Percentiles rank a stretch among this genome's conserved stretches.
Conservation (phyloP, 495 filamentous ascomycete genomes). For the Symbiotaphrina buchneri region DNA sequence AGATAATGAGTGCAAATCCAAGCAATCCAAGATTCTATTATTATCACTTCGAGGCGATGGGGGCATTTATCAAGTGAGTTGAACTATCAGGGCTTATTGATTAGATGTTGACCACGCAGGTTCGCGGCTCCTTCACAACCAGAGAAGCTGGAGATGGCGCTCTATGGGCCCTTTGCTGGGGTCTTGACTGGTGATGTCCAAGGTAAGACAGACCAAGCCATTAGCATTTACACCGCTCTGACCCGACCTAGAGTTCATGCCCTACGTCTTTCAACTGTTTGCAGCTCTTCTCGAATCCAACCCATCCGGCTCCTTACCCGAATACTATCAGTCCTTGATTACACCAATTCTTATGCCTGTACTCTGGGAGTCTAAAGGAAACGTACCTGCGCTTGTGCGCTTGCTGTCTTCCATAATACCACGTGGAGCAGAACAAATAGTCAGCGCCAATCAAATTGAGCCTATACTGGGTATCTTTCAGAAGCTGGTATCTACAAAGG, state of each 20-base stretch:
- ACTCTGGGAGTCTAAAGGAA: constrained; percentile 79
- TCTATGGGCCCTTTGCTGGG: constrained; percentile 55
- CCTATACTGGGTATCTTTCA: constrained; percentile 82
- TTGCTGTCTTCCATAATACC: constrained; percentile 68
- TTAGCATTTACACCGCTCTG: constrained; percentile 6
- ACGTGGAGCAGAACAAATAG: constrained; percentile 45
- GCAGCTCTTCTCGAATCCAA: constrained; percentile 72
- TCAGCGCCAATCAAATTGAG: constrained; percentile 54
- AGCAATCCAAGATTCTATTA: constrained; percentile 98
- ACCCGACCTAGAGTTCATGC: constrained; percentile 52
- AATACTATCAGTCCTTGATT: constrained; percentile 56
- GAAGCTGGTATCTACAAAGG: constrained; percentile 50
- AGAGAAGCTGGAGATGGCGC: constrained; percentile 46
- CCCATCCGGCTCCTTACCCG: constrained; percentile 44
- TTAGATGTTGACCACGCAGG: constrained; percentile 12
- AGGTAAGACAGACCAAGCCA: constrained; percentile 21
- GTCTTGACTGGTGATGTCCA: constrained; percentile 63
- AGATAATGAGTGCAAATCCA: constrained; percentile 74
- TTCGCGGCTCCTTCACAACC: constrained; percentile 46
- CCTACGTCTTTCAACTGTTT: constrained; percentile 92
- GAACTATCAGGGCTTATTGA: not conserved
- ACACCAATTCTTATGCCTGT: constrained; percentile 47
- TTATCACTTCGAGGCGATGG: constrained; percentile 87
- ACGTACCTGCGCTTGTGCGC: constrained; percentile 73
- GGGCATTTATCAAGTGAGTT: constrained; percentile 66